These are phyloP conservation scores for Patellaria atrata DNA, from an alignment of 495 filamentous ascomycete species.

Conservation along the genomic window DNA sequence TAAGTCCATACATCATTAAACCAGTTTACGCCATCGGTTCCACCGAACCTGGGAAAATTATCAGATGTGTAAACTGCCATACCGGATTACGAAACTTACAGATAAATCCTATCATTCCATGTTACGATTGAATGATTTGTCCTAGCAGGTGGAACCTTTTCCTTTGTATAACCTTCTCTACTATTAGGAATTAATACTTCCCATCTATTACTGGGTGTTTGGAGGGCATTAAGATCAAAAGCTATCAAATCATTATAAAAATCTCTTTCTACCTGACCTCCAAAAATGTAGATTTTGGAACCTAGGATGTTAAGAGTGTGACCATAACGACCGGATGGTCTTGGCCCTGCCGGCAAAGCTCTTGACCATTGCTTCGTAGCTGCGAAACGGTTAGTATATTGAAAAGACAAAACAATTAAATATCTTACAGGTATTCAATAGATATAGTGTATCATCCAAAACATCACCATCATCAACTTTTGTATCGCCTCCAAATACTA, in stretches of 20 bases:
- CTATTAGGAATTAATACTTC: slow-evolving; percentile 72
- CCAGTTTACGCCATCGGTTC: slow-evolving; percentile 87
- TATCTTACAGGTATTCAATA: slow-evolving; percentile 88
- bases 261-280: slow-evolving; percentile 90
- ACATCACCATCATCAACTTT: slow-evolving; percentile 86
- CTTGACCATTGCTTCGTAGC: slow-evolving; percentile 97
- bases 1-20: slow-evolving; percentile 99
- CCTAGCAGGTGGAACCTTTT: slow-evolving; percentile 68
- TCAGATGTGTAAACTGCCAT: not conserved
- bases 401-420: not conserved
- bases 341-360: slow-evolving; percentile 65
- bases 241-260: slow-evolving; percentile 98
- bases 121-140: slow-evolving; percentile 91
- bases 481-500: slow-evolving; percentile 97
- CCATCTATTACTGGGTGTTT: slow-evolving; percentile 80
- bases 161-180: slow-evolving; percentile 48
- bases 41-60: slow-evolving; percentile 57
- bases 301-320: slow-evolving; percentile 93
- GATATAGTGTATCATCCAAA: slow-evolving; percentile 87
- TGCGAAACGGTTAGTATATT: slow-evolving; percentile 24
- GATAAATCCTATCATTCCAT: slow-evolving; percentile 83
- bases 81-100: slow-evolving; percentile 43
- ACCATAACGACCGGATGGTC: slow-evolving; percentile 85
- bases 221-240: slow-evolving; percentile 89
- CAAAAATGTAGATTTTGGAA: slow-evolving; percentile 93